A percentile compares a stretch with the other conserved stretches of the same genome.
These are phyloP conservation scores for Hyaloscypha hepaticicola DNA, from an alignment of 495 filamentous ascomycete genomes.

Conservation along the genomic window DNA sequence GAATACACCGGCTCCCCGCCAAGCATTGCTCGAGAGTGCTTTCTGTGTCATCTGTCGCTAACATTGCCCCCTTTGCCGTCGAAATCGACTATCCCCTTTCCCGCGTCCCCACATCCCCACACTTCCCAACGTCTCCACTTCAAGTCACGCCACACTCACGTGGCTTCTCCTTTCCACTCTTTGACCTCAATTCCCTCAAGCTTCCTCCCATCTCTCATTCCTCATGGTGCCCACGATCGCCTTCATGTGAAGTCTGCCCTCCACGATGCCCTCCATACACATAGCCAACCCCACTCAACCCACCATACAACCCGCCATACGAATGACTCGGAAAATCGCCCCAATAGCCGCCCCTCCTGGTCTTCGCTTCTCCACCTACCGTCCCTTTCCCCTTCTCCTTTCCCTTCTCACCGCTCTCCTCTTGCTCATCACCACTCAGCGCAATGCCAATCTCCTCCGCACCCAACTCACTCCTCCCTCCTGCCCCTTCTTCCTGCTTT, in stretches of 20 bases:
- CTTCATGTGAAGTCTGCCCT: too few relatives aligned
- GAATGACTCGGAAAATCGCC: not conserved
- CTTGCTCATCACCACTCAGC: not conserved
- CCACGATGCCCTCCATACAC: too few relatives aligned
- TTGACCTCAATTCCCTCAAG: not conserved
- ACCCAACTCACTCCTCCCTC: too few relatives aligned
- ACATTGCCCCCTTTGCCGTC: too few relatives aligned
- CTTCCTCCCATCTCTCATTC: not conserved
- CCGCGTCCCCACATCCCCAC: not conserved
- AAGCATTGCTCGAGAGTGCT: not conserved
- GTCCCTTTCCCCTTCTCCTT: not conserved
- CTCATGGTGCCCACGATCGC: not conserved
- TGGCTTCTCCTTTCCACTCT: not conserved
- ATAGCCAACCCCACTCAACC: not conserved
- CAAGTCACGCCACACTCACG: not conserved
- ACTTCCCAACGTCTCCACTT: not conserved
- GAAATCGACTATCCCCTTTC: too few relatives aligned
- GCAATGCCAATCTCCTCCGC: not conserved
- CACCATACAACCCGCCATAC: not conserved
- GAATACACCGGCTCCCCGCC: not conserved
- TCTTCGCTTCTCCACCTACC: not conserved
- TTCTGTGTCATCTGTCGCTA: not conserved
- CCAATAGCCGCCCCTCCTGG: not conserved
- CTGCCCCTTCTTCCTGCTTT: not conserved
- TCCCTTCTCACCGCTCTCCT: not conserved